These are phyloP conservation scores for Phaeosphaeriaceae sp. DNA, from an alignment of 2,329 filamentous ascomycete genomes.

Conservation along the genomic window DNA sequence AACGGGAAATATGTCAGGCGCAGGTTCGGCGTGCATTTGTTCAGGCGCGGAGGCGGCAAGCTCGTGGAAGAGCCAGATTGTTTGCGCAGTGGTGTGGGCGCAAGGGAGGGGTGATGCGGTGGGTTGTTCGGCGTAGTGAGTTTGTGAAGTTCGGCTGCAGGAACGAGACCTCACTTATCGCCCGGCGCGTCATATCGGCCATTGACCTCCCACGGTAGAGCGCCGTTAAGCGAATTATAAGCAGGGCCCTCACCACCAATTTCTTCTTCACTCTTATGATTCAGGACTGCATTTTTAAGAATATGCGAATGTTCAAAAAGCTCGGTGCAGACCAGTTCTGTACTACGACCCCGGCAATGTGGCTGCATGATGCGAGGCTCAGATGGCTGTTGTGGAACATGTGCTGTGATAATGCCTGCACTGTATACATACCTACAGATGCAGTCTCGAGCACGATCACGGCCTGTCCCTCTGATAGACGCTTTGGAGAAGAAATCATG, in stretches of 20 bases:
- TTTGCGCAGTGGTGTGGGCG: slow-evolving; percentile 23
- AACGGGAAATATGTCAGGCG: slow-evolving; percentile 40
- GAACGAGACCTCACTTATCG: slow-evolving; percentile 21
- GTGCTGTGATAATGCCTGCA: background rate
- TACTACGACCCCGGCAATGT: background rate
- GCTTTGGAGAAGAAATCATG: too few relatives aligned
- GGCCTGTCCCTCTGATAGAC: too few relatives aligned
- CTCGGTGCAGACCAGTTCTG: background rate
- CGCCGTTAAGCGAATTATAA: slow-evolving; percentile 13
- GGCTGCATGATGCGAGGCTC: background rate
- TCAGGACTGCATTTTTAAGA: too few relatives aligned
- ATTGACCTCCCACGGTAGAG: slow-evolving; percentile 2
- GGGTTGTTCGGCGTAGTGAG: slow-evolving; percentile 8
- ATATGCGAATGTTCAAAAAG: background rate
- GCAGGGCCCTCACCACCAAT: slow-evolving; percentile 3
- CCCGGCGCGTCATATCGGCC: slow-evolving; percentile 16
- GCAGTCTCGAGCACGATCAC: background rate
- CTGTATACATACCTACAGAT: too few relatives aligned
- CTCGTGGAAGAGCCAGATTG: slow-evolving; percentile 24
- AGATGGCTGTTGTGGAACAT: background rate
- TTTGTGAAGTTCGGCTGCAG: slow-evolving; percentile 33
- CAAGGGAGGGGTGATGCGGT: slow-evolving; percentile 12
- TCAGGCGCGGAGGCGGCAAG: slow-evolving; percentile 26
- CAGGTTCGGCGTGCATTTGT: slow-evolving; percentile 45
- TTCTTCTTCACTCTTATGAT: background rate